A percentile compares a stretch with the other conserved stretches of the same genome.
Evolutionary conservation across 2,329 filamentous ascomycete genomes (phyloP).

Genomic region (Fulvia fulva): DNA sequence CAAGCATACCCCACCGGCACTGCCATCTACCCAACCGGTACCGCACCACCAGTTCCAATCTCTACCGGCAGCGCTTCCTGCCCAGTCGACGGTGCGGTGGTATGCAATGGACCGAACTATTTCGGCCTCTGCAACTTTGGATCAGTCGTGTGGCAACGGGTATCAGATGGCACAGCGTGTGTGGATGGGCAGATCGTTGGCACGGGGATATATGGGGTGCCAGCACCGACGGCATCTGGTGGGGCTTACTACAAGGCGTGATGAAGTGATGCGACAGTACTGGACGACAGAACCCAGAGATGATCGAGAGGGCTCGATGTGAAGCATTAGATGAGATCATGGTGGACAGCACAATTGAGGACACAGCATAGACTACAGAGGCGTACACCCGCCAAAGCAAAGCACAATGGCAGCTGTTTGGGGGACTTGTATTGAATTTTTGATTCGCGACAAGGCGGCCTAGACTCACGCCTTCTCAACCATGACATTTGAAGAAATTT

Average conservation of each 20-base stretch:
- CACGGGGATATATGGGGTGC: constrained; percentile 8
- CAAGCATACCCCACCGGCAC: not conserved
- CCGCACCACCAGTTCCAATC: not conserved
- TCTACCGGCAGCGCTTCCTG: constrained; percentile 6
- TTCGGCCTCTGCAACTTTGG: constrained; percentile 46
- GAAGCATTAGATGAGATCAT: not conserved
- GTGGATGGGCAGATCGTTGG: constrained; percentile 19
- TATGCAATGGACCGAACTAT: constrained; percentile 40
- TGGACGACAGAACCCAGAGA: not conserved
- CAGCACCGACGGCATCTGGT: not conserved
- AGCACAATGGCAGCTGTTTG: too few relatives aligned
- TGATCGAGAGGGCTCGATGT: too few relatives aligned
- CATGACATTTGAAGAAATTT: too few relatives aligned
- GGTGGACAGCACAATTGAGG: not conserved
- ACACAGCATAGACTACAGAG: not conserved
- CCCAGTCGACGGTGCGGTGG: constrained; percentile 13
- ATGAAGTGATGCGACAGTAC: not conserved
- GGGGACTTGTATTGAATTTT: too few relatives aligned
- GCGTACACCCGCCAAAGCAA: too few relatives aligned
- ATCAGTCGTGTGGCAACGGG: constrained; percentile 37
- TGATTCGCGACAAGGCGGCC: too few relatives aligned
- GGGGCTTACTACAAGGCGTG: not conserved
- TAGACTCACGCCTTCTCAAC: too few relatives aligned
- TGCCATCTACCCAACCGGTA: not conserved
- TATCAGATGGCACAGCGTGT: constrained; percentile 43